Base-by-base conservation (phyloP, 257 asterid species). In the Solanum lycopersicoides region DNA sequence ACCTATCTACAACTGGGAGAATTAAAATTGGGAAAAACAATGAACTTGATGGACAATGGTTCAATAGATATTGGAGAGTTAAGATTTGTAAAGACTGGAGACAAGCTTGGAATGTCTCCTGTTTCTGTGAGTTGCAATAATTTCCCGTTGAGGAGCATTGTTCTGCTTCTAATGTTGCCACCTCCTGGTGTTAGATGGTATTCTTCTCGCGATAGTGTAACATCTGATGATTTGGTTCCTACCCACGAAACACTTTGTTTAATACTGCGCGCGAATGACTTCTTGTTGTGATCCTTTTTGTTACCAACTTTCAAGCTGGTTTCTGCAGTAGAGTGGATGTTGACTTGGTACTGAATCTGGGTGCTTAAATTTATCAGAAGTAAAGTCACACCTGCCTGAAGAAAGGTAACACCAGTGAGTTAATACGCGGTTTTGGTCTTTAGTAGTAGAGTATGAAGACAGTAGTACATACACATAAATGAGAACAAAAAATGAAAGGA, bases 361-460 rank as follows among this genome's bases (percentile, higher is more conserved):
- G 91, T 94, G 97, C 98, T 96, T 85, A 97, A 53, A 86, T 97
- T 97, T 89, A 97, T 94, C 87, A 97, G 91, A 72, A 97, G 96
- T 56, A 95, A 39, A 18, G 98, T 91, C 53, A 97, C 82, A 39
- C 99, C 99, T 12, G 93, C 91, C 99, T 96, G 94, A 83, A 92
- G 87, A 28, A 89, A 85, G 71, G 74, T 30, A 85, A 82, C 42
- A 23, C 21, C n/a, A 25, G 65, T 25, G 23, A 66, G 73, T 50
- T 73, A 34, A 23, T 71, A 47, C 9, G 18, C 25, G 23, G 34
- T 35, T 73, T 32, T 63, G 65, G 28, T 28, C 42, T 39, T 25
- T 9, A 0, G 63, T 13, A 79, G 25, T 25, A 21, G 82, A 21
- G 82, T 28, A 45, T 28, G 84, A 25, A 15, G n/a, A 45, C n/a